Percentiles rank a stretch among this genome's conserved stretches.
Conservation (phyloP, 2,329 filamentous ascomycete genomes). For the Orbilia javanica region DNA sequence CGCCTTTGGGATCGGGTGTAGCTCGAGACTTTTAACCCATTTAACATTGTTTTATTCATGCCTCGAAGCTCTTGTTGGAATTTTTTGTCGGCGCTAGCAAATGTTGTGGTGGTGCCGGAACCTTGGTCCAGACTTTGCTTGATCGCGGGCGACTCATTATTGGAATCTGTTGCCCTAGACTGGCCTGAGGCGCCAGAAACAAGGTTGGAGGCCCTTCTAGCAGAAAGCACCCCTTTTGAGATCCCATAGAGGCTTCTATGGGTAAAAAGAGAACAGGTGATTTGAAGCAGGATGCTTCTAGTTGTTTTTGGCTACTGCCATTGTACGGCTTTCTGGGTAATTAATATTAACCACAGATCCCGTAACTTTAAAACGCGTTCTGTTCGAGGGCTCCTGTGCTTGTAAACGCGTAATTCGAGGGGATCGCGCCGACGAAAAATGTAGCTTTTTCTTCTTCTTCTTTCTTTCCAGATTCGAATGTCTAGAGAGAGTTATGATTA, state of each 20-base stretch:
- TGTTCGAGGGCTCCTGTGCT: too few relatives aligned
- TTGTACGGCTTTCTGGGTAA: neutral
- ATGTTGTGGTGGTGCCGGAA: neutral
- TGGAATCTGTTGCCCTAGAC: neutral
- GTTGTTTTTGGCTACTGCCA: neutral
- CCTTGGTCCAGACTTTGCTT: neutral
- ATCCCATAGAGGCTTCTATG: neutral
- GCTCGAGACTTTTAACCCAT: constrained; percentile 9
- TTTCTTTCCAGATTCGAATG: too few relatives aligned
- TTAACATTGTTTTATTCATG: constrained; percentile 15
- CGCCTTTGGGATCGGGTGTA: constrained; percentile 19
- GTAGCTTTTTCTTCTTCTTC: too few relatives aligned
- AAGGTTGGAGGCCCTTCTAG: neutral
- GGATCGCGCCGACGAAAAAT: neutral
- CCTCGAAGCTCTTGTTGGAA: constrained; percentile 26
- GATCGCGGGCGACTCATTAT: neutral
- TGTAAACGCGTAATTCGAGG: neutral
- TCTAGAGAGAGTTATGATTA: too few relatives aligned
- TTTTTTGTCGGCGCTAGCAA: neutral
- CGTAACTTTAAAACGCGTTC: neutral
- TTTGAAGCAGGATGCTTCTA: neutral
- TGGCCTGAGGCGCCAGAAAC: neutral
- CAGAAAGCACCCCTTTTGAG: neutral
- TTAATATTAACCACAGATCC: neutral
- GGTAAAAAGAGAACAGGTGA: neutral